Evolutionary conservation across 2,329 filamentous ascomycete species (phyloP), one percentile per base, ranked within the genome.

Genomic region (Colletotrichum spaethianum): DNA sequence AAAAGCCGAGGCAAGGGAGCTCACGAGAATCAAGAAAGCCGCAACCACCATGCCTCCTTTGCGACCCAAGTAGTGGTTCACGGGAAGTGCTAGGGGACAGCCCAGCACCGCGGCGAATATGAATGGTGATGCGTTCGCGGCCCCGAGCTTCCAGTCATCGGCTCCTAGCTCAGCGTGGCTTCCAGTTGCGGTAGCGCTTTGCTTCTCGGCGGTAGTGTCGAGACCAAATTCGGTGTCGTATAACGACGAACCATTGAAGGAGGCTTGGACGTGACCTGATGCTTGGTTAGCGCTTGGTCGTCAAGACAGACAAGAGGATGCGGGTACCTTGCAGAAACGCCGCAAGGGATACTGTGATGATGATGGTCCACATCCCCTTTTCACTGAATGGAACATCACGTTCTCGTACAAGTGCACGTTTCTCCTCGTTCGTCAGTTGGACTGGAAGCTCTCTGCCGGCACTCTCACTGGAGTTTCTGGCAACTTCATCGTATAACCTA

Each of bases 311-410:
- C 20, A 14, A 11, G 6, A 14, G 14, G 26, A 12, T 7, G 14
- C 14, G 14, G n/a, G 11, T 38, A 73, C 72, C 83, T 74, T 86
- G 84, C 0, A 86, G 75, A 53, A 86, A 82, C 0, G 84, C 84
- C 0, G 84, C 83, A 3, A 85, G 77, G 3, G 83, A 84, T 16
- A 86, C 84, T 1, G 83, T 84, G 40, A 82, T 72, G 48, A 85
- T 80, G 63, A 86, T 83, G 14, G 80, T 77, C 20, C 78, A 70
- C 80, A 85, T 85, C 2, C 80, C 79, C 55, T 75, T 76, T 48
- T 85, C 80, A 12, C 82, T 82, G 48, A 84, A 83, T 0, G 83
- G 75, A 0, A 78, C 76, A 61, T 85, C 82, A 40, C 79, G 80
- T 73, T 86, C 84, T 1, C 77, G 76, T 16, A 75, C 75, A 33